phyloP scores from a whole-genome alignment of 2,329 filamentous ascomycete genomes.

The Aspergillus sp. region DNA sequence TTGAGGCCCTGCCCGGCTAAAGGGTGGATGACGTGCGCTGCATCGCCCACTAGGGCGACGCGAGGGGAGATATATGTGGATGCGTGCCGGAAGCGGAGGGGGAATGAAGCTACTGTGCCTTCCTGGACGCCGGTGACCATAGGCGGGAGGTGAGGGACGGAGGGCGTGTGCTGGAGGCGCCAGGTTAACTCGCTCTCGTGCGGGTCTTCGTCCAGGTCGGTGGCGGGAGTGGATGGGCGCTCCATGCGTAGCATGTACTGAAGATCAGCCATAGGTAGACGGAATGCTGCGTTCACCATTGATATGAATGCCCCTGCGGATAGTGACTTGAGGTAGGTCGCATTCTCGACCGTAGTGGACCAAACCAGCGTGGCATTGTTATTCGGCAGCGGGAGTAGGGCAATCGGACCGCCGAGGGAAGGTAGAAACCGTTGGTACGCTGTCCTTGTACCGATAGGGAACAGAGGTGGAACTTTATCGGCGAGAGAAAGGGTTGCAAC shows the following conservation, averaged over 20 bases:
- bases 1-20: slow-evolving; percentile 94
- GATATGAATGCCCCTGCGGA: slow-evolving; percentile 71
- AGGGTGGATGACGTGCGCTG: slow-evolving; percentile 92
- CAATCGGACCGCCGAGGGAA: slow-evolving; percentile 73
- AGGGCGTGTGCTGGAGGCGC: slow-evolving; percentile 70
- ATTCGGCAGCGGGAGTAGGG: slow-evolving; percentile 84
- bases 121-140: slow-evolving; percentile 70
- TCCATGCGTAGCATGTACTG: slow-evolving; percentile 73
- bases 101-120: slow-evolving; percentile 82
- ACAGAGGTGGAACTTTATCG: slow-evolving; percentile 30
- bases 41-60: slow-evolving; percentile 89
- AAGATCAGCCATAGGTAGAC: slow-evolving; percentile 75
- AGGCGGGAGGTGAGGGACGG: slow-evolving; percentile 62
- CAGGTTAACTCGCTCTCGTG: slow-evolving; percentile 79
- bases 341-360: slow-evolving; percentile 83
- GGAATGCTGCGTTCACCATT: slow-evolving; percentile 92
- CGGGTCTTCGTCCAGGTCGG: slow-evolving; percentile 30
- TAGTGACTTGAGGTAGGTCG: slow-evolving; percentile 75
- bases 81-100: slow-evolving; percentile 87
- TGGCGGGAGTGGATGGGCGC: slow-evolving; percentile 27
- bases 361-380: slow-evolving; percentile 85
- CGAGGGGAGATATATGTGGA: slow-evolving; percentile 88
- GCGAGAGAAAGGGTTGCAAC: slow-evolving; percentile 83
- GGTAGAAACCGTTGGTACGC: slow-evolving; percentile 96
- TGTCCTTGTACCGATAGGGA: slow-evolving; percentile 57